Base-by-base conservation (phyloP, 495 filamentous ascomycete species). In the Podospora comata region DNA sequence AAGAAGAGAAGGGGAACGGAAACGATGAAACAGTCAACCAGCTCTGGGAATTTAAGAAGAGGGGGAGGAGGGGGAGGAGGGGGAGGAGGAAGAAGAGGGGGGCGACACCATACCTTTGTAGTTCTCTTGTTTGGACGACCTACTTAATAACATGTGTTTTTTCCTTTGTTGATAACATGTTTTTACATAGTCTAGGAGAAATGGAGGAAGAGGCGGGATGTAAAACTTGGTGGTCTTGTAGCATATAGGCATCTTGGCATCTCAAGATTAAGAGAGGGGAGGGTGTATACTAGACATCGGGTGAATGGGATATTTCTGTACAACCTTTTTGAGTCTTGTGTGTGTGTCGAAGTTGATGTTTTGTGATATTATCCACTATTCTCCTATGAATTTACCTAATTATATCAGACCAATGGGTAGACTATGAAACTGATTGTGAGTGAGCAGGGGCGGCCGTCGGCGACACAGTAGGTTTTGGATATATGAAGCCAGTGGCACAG, bases 101-200 rank as follows among this genome's bases (percentile, higher is more conserved):
- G 55, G 55, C 55, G 23, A 69, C 23, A 69, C 58, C 44, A 64
- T 69, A 69, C 57, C 34, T 55, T 58, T 58, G 55, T 58, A 58
- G 55, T 58, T 58, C 54, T 56, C n/a, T 48, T 48, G 39, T 48
- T 48, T 5, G 23, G 23, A 23, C 23, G 53, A 65, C 67, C 55
- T 58, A 58, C 55, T 58, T 65, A 62, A 69, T 65, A 26, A 34
- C 54, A 53, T 69, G 39, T 48, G 39, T 48, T 48, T 48, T 58
- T 66, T 69, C 67, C 64, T 69, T 69, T 65, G 67, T 68, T 48
- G 67, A 68, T 68, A 32, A 32, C 32, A 67, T 59, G 4, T 23
- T 59, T 59, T 48, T 48, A 48, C 39, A 48, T 48, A 48, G 39
- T 48, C 15, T 48, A 48, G 39, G 39, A 48, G 39, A 11, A 13